Percentiles rank a stretch among this genome's conserved stretches.
phyloP scores from a whole-genome alignment of 148 eudicot genomes.

The Rhododendron williamsianum region DNA sequence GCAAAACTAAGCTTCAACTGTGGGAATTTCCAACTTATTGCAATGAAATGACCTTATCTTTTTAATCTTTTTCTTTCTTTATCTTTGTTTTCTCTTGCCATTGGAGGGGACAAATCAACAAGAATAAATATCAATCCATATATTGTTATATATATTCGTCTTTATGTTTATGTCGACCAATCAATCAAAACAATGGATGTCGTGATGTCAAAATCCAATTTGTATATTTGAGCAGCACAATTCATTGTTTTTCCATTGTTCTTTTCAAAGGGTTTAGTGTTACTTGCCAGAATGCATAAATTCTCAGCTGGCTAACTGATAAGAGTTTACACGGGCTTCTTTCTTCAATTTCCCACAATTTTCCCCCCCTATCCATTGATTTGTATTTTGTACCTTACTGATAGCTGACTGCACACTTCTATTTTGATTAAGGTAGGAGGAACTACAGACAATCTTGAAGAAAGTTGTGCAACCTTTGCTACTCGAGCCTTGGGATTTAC shows the following conservation, averaged over 20 bases:
- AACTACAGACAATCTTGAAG: conserved; percentile 90
- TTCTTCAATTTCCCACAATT: background rate
- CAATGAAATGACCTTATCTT: background rate
- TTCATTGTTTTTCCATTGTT: background rate
- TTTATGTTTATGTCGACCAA: background rate
- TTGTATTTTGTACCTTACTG: background rate
- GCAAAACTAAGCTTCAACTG: background rate
- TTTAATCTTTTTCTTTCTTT: background rate
- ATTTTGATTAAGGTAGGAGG: conserved; percentile 74
- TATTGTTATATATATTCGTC: background rate
- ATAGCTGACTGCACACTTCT: background rate
- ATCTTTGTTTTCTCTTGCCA: background rate
- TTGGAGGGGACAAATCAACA: background rate
- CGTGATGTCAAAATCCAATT: background rate
- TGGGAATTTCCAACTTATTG: background rate
- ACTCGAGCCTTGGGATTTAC: conserved; percentile 81
- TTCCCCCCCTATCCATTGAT: background rate
- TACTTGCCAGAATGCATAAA: background rate
- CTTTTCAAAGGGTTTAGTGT: background rate
- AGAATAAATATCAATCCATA: background rate
- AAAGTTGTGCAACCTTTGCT: conserved; percentile 89
- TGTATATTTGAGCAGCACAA: background rate
- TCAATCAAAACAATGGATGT: background rate
- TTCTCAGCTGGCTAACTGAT: conserved; percentile 4
- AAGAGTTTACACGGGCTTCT: conserved; percentile 5